Base-by-base conservation (phyloP, 176 grass and related monocot genomes). In the Alloteropsis semialata region DNA sequence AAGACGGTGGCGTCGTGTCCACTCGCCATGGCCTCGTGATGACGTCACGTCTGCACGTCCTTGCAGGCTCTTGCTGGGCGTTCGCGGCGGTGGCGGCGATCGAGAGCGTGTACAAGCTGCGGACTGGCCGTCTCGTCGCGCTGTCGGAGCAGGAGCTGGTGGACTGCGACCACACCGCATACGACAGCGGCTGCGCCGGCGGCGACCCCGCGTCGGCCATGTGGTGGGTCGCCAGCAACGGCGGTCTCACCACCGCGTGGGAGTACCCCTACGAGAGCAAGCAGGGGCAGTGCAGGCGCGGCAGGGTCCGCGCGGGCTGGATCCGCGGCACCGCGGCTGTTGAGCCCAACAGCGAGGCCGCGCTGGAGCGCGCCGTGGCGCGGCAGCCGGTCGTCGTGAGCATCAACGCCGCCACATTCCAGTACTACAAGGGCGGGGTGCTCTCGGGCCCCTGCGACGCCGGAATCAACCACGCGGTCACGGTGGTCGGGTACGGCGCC, bases 91-190 rank as follows among this genome's bases (percentile, higher is more conserved):
- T 88, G 13, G 89, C 89, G 15, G 21, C 85, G 45, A 83, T 84
- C 21, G 89, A 91, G 50, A 42, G 89, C 56, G 54, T 91, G 59
- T 19, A 77, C 63, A 69, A 84, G 69, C 60, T 88, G 0, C 66
- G 30, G 18, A 91, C 54, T 1, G 75, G 75, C 1, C n/a, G 13
- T 1, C 81, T 84, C 14, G 55, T 84, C 1, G 30, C 81, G 6
- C 30, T 91, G 11, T 91, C 80, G 4, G 81, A 91, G 69, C 89
- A 91, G 22, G 67, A 88, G 65, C 60, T 91, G 6, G n/a, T 91
- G 13, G 75, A 84, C 25, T 88, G 89, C 65, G 50, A 75, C 33
- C 5, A 18, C 49, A 18, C 34, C 0, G 57, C 57, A 17, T 2
- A 11, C 7, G 36, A 84, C 51, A 0, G 5, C 28, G 75, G 89